Conservation (phyloP, 257 asterid species). For the Asclepias syriaca region DNA sequence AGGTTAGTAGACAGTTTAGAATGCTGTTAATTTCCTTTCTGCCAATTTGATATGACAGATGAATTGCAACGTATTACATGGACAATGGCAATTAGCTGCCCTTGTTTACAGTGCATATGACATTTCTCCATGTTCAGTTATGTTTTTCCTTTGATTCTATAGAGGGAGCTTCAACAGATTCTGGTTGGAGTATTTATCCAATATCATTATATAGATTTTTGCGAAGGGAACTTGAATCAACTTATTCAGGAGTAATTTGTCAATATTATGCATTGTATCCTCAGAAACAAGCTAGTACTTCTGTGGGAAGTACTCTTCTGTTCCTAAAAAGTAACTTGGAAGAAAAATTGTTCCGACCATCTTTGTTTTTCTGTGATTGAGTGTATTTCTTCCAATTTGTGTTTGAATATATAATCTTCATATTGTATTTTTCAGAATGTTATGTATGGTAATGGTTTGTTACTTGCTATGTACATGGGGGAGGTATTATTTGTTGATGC, state of each 20-base stretch:
- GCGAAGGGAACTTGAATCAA: not conserved
- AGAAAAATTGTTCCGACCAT: not conserved
- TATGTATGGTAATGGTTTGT: not conserved
- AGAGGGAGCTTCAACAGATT: not conserved
- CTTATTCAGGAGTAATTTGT: not conserved
- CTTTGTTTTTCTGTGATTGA: not conserved
- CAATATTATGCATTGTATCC: not conserved
- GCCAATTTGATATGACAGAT: not conserved
- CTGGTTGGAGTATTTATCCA: not conserved
- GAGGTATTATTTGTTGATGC: not conserved
- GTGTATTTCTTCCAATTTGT: not conserved
- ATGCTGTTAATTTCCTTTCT: not conserved
- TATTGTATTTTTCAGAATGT: not conserved
- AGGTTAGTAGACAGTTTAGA: constrained; percentile 43
- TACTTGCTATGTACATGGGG: not conserved
- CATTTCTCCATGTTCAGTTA: not conserved
- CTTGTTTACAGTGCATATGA: not conserved
- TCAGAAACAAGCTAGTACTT: not conserved
- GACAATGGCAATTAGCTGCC: not conserved
- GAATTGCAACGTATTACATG: not conserved
- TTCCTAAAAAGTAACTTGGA: not conserved
- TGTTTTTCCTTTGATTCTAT: not conserved
- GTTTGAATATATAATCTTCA: not conserved
- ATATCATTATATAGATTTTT: not conserved
- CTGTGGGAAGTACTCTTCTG: not conserved